A percentile compares a stretch with the other conserved stretches of the same genome.
Conservation (phyloP, 148 eudicot genomes). For the Limonium bicolor region DNA sequence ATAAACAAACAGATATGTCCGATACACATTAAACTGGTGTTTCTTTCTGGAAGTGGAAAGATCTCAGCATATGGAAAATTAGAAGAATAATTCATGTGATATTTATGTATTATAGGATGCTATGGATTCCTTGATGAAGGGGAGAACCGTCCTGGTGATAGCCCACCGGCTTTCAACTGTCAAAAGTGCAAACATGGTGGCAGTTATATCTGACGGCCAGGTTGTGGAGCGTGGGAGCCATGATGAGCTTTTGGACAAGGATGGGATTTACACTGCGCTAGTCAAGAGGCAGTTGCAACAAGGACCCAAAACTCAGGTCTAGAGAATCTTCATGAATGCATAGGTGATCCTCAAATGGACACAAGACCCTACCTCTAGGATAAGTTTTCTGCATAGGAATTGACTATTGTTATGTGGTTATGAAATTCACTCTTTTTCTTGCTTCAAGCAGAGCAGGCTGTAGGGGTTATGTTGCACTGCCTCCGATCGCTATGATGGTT, state of each 20-base stretch:
- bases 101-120: constrained; percentile 45
- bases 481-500: too few relatives aligned
- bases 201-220: constrained; percentile 83
- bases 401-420: too few relatives aligned
- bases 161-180: constrained; percentile 95
- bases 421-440: too few relatives aligned
- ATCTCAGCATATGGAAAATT: background rate
- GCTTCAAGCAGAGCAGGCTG: too few relatives aligned
- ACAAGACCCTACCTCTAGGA: too few relatives aligned
- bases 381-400: too few relatives aligned
- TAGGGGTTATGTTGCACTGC: too few relatives aligned
- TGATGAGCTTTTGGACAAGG: constrained; percentile 49
- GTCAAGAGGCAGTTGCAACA: constrained; percentile 89
- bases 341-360: too few relatives aligned
- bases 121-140: constrained; percentile 86
- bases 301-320: constrained; percentile 32
- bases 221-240: constrained; percentile 77
- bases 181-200: constrained; percentile 70
- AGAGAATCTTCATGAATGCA: too few relatives aligned
- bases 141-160: constrained; percentile 88
- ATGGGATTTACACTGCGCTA: constrained; percentile 69
- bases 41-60: background rate
- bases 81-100: background rate
- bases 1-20: too few relatives aligned
- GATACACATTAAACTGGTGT: background rate